Percentiles rank a stretch among this genome's conserved stretches.
These are phyloP conservation scores for Annona cherimola DNA, from an alignment of 164 flowering plant species.

Conservation along the genomic window DNA sequence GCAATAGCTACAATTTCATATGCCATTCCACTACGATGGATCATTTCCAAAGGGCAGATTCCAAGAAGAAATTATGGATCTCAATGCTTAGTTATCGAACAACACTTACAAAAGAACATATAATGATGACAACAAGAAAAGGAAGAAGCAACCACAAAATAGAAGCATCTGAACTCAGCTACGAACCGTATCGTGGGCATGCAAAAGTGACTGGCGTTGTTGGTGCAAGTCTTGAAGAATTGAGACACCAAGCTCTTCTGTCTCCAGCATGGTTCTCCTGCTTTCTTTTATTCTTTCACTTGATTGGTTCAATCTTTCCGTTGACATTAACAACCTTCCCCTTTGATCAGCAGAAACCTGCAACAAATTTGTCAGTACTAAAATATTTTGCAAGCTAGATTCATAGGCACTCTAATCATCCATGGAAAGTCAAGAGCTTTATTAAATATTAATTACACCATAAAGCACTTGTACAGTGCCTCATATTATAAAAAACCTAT, in stretches of 20 bases:
- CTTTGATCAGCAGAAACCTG: conserved; percentile 54
- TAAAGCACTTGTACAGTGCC: too few species aligned
- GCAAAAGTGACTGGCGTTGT: conserved; percentile 34
- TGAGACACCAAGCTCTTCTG: conserved; percentile 62
- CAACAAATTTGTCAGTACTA: conserved; percentile 1
- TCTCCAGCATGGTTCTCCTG: conserved; percentile 51
- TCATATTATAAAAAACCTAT: too few species aligned
- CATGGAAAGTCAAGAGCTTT: neutral
- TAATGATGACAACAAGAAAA: neutral
- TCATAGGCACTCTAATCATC: neutral
- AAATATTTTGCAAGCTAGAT: neutral
- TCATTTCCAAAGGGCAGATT: neutral
- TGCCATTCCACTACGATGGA: too few species aligned
- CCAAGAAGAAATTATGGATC: neutral
- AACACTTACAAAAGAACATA: neutral
- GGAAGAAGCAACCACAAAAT: neutral
- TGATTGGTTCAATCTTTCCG: conserved; percentile 46
- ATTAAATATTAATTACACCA: neutral
- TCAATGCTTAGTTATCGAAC: too few species aligned
- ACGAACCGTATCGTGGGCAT: conserved; percentile 23
- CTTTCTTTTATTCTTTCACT: conserved; percentile 46
- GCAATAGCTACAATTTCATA: too few species aligned
- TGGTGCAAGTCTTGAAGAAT: conserved; percentile 35
- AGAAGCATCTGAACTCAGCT: neutral
- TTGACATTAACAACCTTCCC: conserved; percentile 43